Conservation (phyloP, 352 stramenopile species). For the Globisporangium abappressorium region DNA sequence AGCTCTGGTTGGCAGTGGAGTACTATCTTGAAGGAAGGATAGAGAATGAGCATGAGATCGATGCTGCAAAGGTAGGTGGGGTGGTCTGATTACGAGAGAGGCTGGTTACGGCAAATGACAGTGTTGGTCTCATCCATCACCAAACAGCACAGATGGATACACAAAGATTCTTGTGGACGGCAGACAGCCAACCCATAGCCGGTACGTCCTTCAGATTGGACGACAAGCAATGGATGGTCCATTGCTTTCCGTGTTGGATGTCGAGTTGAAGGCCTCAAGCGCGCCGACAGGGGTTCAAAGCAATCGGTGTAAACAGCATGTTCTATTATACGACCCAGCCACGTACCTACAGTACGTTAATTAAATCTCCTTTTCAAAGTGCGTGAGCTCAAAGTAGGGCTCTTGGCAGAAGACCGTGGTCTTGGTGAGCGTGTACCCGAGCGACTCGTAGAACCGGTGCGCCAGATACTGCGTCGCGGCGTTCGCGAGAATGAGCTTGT, state of each 20-base stretch:
- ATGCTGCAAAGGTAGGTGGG: not conserved
- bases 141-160: not conserved
- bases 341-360: not conserved
- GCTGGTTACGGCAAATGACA: not conserved
- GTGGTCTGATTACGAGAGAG: too few species aligned
- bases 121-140: not conserved
- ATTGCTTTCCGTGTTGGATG: not conserved
- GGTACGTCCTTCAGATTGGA: not conserved
- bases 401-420: conserved; percentile 21
- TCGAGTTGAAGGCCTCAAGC: not conserved
- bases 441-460: conserved; percentile 20
- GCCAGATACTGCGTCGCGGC: conserved; percentile 2
- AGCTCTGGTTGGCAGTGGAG: not conserved
- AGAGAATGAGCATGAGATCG: not conserved
- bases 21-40: not conserved
- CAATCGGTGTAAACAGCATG: not conserved
- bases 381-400: conserved; percentile 21
- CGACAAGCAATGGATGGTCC: not conserved
- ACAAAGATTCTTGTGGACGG: not conserved
- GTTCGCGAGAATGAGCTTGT: conserved; percentile 11
- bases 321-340: not conserved
- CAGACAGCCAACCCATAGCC: not conserved
- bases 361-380: conserved; percentile 24
- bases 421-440: conserved; percentile 17
- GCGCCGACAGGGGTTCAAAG: not conserved